Evolutionary conservation across 192 early-diverging fungal genomes (phyloP).

Genomic region (Dispira parvispora): DNA sequence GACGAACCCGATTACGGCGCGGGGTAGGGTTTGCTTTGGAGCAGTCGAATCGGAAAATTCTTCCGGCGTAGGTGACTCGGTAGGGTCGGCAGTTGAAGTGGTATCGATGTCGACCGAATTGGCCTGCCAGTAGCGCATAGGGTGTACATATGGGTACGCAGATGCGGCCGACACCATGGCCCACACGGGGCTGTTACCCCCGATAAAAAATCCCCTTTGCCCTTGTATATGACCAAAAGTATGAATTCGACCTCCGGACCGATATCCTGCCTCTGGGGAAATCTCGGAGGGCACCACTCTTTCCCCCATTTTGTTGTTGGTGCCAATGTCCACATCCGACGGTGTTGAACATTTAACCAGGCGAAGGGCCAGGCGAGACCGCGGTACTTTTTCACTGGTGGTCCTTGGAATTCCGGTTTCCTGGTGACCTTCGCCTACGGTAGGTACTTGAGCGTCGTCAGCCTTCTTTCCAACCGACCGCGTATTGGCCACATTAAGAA

Average conservation of each 20-base stretch:
- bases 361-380: neutral
- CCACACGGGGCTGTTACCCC: neutral
- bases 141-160: neutral
- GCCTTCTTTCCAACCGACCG: too few species aligned
- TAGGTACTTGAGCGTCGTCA: too few species aligned
- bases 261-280: too few species aligned
- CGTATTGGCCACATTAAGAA: neutral
- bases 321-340: neutral
- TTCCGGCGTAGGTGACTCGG: conserved; percentile 20
- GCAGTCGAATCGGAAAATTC: conserved; percentile 11
- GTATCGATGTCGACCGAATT: neutral
- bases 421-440: too few species aligned
- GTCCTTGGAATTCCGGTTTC: too few species aligned
- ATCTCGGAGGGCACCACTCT: too few species aligned
- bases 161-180: neutral
- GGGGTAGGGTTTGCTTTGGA: neutral
- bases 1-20: neutral
- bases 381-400: neutral
- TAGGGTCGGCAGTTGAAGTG: conserved; percentile 12
- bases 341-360: neutral
- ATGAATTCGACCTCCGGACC: neutral
- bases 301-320: neutral
- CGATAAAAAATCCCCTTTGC: neutral
- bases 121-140: neutral
- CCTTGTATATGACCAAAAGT: neutral